A percentile compares a stretch with the other conserved stretches of the same genome.
phyloP scores from a whole-genome alignment of 2,329 filamentous ascomycete genomes.

The Aspergillus brunneoviolaceus region DNA sequence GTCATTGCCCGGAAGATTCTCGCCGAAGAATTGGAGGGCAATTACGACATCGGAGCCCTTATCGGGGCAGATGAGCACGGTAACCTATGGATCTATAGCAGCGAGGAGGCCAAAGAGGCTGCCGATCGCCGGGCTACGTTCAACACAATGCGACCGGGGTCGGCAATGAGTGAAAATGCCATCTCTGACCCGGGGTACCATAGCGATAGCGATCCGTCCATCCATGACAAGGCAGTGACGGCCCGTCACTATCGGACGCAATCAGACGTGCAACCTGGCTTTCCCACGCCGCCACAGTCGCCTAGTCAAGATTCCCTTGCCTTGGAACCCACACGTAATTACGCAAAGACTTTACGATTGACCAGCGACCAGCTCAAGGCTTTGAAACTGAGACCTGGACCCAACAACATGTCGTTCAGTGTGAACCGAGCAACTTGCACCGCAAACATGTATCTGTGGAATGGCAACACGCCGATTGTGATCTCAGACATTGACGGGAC shows the following conservation, averaged over 20 bases:
- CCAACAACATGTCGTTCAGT: slow-evolving; percentile 92
- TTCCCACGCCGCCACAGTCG: slow-evolving; percentile 59
- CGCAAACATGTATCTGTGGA: slow-evolving; percentile 93
- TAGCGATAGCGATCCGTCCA: slow-evolving; percentile 73
- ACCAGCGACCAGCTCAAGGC: slow-evolving; percentile 94
- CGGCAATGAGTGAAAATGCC: slow-evolving; percentile 68
- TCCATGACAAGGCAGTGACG: slow-evolving; percentile 61
- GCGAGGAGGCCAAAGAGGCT: slow-evolving; percentile 89
- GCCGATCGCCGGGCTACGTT: slow-evolving; percentile 66
- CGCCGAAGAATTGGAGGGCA: slow-evolving; percentile 87
- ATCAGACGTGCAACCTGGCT: slow-evolving; percentile 67
- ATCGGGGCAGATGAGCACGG: slow-evolving; percentile 94
- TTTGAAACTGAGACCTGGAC: slow-evolving; percentile 76
- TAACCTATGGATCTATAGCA: slow-evolving; percentile 99
- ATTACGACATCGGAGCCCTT: slow-evolving; percentile 92
- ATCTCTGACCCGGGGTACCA: slow-evolving; percentile 93
- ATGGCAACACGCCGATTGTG: slow-evolving; percentile 84
- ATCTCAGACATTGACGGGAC: slow-evolving; percentile 99
- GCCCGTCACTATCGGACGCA: slow-evolving; percentile 58
- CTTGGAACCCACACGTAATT: slow-evolving; percentile 77
- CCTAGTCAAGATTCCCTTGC: slow-evolving; percentile 48
- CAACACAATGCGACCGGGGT: slow-evolving; percentile 51
- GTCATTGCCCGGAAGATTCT: slow-evolving; percentile 91
- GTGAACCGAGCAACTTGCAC: slow-evolving; percentile 92
- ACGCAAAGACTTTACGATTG: slow-evolving; percentile 91